Conservation (phyloP, 2,329 filamentous ascomycete genomes). For the Cytospora paraplurivora region DNA sequence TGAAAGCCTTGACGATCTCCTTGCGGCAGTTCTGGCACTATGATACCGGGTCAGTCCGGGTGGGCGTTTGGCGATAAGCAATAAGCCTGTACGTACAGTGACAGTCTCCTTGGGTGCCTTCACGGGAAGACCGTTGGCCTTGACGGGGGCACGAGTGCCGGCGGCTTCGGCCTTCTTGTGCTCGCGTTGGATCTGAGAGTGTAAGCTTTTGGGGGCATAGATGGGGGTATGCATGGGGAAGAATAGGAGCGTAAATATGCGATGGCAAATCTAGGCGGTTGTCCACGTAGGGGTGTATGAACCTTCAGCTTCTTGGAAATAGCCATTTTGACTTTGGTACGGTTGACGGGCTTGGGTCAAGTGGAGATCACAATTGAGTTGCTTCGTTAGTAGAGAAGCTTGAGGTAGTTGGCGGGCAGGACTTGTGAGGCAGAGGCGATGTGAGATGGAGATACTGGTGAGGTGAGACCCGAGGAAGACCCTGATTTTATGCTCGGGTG, state of each 20-base stretch:
- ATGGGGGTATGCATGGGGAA: constrained; percentile 10
- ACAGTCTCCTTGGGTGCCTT: constrained; percentile 56
- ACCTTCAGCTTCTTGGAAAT: constrained; percentile 36
- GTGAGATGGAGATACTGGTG: background rate
- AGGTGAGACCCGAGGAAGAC: background rate
- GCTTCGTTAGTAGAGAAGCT: background rate
- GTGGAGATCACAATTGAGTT: background rate
- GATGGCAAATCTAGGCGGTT: constrained; percentile 6
- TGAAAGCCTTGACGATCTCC: constrained; percentile 54
- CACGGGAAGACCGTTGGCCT: constrained; percentile 57
- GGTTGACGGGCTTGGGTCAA: background rate
- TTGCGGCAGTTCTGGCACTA: constrained; percentile 55
- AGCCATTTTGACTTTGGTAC: constrained; percentile 31
- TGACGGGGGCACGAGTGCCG: constrained; percentile 55
- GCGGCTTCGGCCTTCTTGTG: constrained; percentile 58
- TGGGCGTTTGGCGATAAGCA: constrained; percentile 20
- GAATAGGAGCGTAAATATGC: constrained; percentile 10
- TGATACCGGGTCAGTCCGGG: constrained; percentile 24
- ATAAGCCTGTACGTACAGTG: constrained; percentile 41
- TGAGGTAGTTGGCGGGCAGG: background rate
- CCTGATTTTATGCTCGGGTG: background rate
- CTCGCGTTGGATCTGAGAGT: constrained; percentile 50
- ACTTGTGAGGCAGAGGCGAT: background rate
- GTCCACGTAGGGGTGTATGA: constrained; percentile 3
- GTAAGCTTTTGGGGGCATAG: constrained; percentile 17